Evolutionary conservation across 805 yeast genomes (phyloP).

Genomic region (Metschnikowia proteae): DNA sequence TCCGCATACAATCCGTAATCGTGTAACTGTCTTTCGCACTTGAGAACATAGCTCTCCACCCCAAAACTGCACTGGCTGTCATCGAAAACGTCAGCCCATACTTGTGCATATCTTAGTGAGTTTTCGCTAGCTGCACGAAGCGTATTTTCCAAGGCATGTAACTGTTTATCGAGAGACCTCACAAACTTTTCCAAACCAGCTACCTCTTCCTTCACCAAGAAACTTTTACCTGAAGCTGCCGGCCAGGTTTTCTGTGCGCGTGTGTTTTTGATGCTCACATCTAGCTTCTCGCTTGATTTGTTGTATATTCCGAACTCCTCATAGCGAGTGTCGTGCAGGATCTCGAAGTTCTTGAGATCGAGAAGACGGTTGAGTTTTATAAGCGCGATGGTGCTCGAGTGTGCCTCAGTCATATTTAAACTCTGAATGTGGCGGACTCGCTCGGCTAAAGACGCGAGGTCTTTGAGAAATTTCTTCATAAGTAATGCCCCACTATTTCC

Average conservation of each 20-base stretch:
- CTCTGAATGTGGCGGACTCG: neutral
- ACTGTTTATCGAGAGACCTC: neutral
- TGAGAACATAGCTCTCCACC: slow-evolving; percentile 9
- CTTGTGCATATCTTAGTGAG: slow-evolving; percentile 1
- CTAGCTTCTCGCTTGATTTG: neutral
- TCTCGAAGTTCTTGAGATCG: slow-evolving; percentile 7
- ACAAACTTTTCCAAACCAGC: neutral
- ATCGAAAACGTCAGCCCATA: neutral
- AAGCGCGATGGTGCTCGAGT: slow-evolving; percentile 10
- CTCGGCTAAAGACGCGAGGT: slow-evolving; percentile 1
- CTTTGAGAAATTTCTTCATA: neutral
- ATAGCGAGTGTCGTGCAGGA: slow-evolving; percentile 1
- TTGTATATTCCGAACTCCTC: slow-evolving; percentile 5
- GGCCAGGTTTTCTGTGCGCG: neutral
- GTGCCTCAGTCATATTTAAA: slow-evolving; percentile 2
- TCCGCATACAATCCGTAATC: neutral
- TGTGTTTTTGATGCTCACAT: neutral
- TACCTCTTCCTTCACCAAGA: neutral
- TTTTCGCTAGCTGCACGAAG: neutral
- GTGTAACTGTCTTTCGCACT: slow-evolving; percentile 8
- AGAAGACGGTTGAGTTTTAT: slow-evolving; percentile 11
- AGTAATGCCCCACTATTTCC: neutral
- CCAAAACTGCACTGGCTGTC: neutral
- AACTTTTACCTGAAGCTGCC: neutral
- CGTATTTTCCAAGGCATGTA: neutral